Conservation (phyloP, 306 rosid species). For the Quillaja saponaria region DNA sequence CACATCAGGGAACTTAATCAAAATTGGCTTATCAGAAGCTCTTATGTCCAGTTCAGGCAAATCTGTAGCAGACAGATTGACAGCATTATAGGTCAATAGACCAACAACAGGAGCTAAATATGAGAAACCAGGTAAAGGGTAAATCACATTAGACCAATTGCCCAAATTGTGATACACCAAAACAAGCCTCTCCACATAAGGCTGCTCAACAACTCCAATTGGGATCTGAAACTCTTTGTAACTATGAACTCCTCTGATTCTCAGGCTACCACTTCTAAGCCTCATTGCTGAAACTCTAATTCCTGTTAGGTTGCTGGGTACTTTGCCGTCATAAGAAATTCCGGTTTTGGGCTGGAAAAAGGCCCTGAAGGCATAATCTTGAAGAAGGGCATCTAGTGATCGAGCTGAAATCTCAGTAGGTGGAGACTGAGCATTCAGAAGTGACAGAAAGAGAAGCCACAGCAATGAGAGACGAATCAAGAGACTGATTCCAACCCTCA, state of each 20-base stretch:
- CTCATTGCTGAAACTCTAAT: slow-evolving; percentile 42
- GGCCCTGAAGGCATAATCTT: slow-evolving; percentile 47
- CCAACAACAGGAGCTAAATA: slow-evolving; percentile 61
- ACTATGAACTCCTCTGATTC: slow-evolving; percentile 33
- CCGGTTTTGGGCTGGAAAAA: slow-evolving; percentile 39
- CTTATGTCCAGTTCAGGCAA: slow-evolving; percentile 46
- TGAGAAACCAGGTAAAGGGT: slow-evolving; percentile 52
- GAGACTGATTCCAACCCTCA: slow-evolving; percentile 31
- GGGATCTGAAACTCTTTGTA: slow-evolving; percentile 64
- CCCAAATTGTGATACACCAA: slow-evolving; percentile 61
- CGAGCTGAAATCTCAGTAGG: slow-evolving; percentile 32
- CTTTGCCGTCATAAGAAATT: slow-evolving; percentile 29
- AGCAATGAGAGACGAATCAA: slow-evolving; percentile 18
- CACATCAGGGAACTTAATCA: slow-evolving; percentile 38
- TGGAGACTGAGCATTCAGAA: slow-evolving; percentile 28
- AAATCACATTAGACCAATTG: slow-evolving; percentile 45
- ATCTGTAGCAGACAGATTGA: slow-evolving; percentile 39
- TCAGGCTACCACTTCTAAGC: slow-evolving; percentile 50
- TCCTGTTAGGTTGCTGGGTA: slow-evolving; percentile 46
- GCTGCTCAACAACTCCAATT: slow-evolving; percentile 43
- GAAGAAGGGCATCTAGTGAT: slow-evolving; percentile 45
- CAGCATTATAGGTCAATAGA: slow-evolving; percentile 44
- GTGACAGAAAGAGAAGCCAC: slow-evolving; percentile 24
- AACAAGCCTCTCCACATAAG: slow-evolving; percentile 48
- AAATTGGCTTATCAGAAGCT: slow-evolving; percentile 36